Evolutionary conservation across 768 basidiomycete species (phyloP).

Genomic region (Lanmaoa pseudosensibilis): DNA sequence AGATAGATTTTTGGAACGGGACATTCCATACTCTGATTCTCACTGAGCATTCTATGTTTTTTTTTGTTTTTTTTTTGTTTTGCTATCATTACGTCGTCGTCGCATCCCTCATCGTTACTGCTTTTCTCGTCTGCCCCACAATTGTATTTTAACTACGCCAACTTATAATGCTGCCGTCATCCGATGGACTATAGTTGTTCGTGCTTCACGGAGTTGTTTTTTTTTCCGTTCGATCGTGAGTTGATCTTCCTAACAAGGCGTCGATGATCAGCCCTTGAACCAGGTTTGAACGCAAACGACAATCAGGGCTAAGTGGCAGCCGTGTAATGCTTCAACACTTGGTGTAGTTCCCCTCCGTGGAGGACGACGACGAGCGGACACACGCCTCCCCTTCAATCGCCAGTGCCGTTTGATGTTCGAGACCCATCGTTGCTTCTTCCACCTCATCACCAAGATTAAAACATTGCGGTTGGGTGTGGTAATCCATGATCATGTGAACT

Average conservation of each 20-base stretch:
- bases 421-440: slow-evolving; percentile 12
- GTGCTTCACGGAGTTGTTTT: slow-evolving; percentile 23
- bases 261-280: slow-evolving; percentile 11
- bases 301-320: slow-evolving; percentile 16
- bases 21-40: slow-evolving; percentile 10
- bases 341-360: slow-evolving; percentile 1
- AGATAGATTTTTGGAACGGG: slow-evolving; percentile 16
- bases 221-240: slow-evolving; percentile 7
- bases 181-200: not conserved
- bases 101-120: slow-evolving; percentile 8
- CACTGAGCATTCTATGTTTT: slow-evolving; percentile 3
- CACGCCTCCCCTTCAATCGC: slow-evolving; percentile 4
- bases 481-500: slow-evolving; percentile 6
- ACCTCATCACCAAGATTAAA: slow-evolving; percentile 22
- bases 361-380: slow-evolving; percentile 9
- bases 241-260: slow-evolving; percentile 21
- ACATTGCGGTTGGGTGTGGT: slow-evolving; percentile 11
- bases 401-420: slow-evolving; percentile 7
- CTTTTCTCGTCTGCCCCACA: slow-evolving; percentile 13
- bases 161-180: slow-evolving; percentile 16
- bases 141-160: slow-evolving; percentile 17
- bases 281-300: slow-evolving; percentile 1
- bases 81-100: slow-evolving; percentile 11
- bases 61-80: not conserved
- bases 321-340: not conserved